phyloP scores from a whole-genome alignment of 1,284 basidiomycete species.

The Pseudomicrostroma phylloplanum region DNA sequence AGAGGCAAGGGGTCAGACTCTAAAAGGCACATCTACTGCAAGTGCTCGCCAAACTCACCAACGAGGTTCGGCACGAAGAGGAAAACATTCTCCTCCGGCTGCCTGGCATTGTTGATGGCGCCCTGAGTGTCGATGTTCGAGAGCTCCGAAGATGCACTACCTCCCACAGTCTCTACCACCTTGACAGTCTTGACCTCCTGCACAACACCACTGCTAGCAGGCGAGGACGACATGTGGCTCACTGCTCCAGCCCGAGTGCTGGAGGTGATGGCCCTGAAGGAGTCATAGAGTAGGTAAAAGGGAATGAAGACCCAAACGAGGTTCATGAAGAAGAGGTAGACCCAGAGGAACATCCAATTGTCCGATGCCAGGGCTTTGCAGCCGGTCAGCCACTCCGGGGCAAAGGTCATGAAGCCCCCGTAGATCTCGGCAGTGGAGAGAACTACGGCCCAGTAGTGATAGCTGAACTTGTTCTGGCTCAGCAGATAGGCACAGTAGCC shows the following conservation, averaged over 20 bases:
- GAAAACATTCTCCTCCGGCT: constrained; percentile 44
- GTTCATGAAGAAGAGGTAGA: constrained; percentile 16
- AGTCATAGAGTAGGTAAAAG: constrained; percentile 15
- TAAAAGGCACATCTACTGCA: too few relatives aligned
- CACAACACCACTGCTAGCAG: not conserved
- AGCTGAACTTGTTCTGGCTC: constrained; percentile 18
- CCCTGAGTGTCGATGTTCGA: not conserved
- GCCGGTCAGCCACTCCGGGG: constrained; percentile 39
- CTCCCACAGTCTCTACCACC: not conserved
- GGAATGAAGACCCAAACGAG: constrained; percentile 14
- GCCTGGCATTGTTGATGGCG: constrained; percentile 18
- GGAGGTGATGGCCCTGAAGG: constrained; percentile 5
- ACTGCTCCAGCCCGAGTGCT: not conserved
- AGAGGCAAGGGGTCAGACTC: not conserved
- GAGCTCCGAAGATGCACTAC: not conserved
- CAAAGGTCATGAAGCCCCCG: constrained; percentile 46
- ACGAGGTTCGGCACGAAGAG: constrained; percentile 94
- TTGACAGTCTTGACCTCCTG: not conserved
- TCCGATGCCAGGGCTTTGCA: constrained; percentile 12
- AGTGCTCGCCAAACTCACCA: constrained; percentile 48
- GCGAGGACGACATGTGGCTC: not conserved
- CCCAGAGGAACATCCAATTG: constrained; percentile 12
- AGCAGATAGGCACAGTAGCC: constrained; percentile 33
- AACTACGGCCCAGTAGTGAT: constrained; percentile 39
- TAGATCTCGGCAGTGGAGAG: constrained; percentile 34